Evolutionary conservation across 805 yeast genomes (phyloP).

Genomic region (Spathaspora girioi): DNA sequence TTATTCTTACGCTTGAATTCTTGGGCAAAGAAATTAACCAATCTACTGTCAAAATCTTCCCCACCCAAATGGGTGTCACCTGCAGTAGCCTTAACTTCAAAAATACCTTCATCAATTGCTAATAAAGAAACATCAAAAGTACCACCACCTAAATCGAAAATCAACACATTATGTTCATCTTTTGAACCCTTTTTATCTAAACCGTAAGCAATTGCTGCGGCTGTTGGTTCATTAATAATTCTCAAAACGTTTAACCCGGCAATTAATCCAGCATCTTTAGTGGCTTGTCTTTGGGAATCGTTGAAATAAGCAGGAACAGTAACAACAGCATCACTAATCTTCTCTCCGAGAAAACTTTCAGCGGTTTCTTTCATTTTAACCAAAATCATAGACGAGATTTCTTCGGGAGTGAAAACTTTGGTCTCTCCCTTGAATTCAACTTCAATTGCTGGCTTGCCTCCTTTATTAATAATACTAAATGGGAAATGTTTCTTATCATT

Average conservation of each 20-base stretch:
- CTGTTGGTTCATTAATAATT: slow-evolving; percentile 44
- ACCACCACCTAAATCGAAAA: slow-evolving; percentile 97
- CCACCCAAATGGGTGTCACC: slow-evolving; percentile 98
- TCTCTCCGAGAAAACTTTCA: slow-evolving; percentile 81
- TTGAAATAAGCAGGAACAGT: slow-evolving; percentile 44
- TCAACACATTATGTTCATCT: slow-evolving; percentile 80
- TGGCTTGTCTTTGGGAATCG: slow-evolving; percentile 44
- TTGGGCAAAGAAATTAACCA: slow-evolving; percentile 82
- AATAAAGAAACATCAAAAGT: slow-evolving; percentile 89
- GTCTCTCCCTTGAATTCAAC: slow-evolving; percentile 87
- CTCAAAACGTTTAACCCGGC: slow-evolving; percentile 45
- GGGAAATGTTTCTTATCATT: slow-evolving; percentile 87
- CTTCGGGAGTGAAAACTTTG: slow-evolving; percentile 89
- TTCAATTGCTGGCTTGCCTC: slow-evolving; percentile 82
- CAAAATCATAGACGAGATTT: slow-evolving; percentile 89
- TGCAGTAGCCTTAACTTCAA: slow-evolving; percentile 89
- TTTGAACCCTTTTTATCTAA: slow-evolving; percentile 47
- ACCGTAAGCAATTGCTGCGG: slow-evolving; percentile 45
- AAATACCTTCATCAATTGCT: slow-evolving; percentile 87
- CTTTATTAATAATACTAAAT: slow-evolving; percentile 70
- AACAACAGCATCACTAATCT: slow-evolving; percentile 56
- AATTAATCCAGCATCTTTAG: slow-evolving; percentile 42
- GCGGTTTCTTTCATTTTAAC: slow-evolving; percentile 92
- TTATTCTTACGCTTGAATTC: slow-evolving; percentile 94
- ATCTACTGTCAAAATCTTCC: slow-evolving; percentile 90